phyloP scores from a whole-genome alignment of 345 rosid species.

The Melastoma malabathricum region DNA sequence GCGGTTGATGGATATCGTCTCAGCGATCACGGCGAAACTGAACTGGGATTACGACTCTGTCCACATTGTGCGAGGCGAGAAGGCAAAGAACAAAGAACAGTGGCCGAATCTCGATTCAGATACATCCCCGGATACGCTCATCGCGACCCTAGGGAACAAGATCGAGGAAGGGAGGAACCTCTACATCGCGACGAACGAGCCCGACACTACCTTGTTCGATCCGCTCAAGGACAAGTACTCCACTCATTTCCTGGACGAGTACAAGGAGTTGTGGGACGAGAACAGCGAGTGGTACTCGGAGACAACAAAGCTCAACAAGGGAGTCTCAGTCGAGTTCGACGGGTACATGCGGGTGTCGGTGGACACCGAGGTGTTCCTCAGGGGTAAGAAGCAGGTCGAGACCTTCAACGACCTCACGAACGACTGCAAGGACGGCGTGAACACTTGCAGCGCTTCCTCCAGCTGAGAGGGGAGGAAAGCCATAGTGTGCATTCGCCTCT shows the following conservation, averaged over 20 bases:
- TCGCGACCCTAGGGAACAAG: conserved; percentile 52
- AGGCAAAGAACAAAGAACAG: conserved; percentile 57
- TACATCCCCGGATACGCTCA: conserved; percentile 55
- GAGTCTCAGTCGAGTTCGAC: conserved; percentile 73
- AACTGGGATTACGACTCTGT: conserved; percentile 89
- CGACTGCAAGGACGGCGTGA: conserved; percentile 81
- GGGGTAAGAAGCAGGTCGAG: conserved; percentile 91
- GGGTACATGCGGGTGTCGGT: conserved; percentile 86
- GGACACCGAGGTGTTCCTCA: conserved; percentile 83
- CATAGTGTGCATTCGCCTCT: neutral
- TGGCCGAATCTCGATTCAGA: conserved; percentile 83
- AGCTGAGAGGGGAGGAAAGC: conserved; percentile 20
- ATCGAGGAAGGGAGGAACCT: conserved; percentile 71
- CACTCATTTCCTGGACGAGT: conserved; percentile 74
- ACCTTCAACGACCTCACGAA: conserved; percentile 84
- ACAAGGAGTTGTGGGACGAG: conserved; percentile 76
- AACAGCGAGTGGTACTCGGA: conserved; percentile 86
- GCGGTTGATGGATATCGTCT: conserved; percentile 80
- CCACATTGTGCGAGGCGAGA: conserved; percentile 80
- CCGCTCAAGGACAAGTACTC: conserved; percentile 74
- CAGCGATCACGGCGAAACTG: conserved; percentile 53
- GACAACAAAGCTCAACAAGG: conserved; percentile 67
- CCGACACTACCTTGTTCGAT: conserved; percentile 44
- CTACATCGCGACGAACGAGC: conserved; percentile 79
- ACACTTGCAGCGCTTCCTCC: conserved; percentile 61